A percentile compares a stretch with the other conserved stretches of the same genome.
phyloP scores from a whole-genome alignment of 2,329 filamentous ascomycete genomes.

The Apiospora malaysiana region DNA sequence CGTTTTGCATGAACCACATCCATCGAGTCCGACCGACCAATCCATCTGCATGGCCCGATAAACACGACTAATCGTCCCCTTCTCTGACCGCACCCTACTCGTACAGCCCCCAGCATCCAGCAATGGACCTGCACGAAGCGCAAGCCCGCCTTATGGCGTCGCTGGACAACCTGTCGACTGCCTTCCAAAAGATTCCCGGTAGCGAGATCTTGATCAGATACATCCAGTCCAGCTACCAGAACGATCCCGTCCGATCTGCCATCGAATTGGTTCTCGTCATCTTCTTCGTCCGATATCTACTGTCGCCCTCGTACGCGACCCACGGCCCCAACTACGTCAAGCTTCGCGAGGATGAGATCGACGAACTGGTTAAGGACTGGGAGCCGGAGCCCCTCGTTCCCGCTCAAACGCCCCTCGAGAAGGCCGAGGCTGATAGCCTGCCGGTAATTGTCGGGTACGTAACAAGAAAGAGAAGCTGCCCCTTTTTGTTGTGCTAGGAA shows the following conservation, averaged over 20 bases:
- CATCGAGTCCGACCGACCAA: constrained; percentile 3
- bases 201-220: constrained; percentile 95
- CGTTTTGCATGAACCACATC: background rate
- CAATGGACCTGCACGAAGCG: constrained; percentile 69
- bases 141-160: constrained; percentile 60
- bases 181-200: constrained; percentile 90
- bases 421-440: constrained; percentile 80
- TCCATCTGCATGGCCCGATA: constrained; percentile 8
- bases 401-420: constrained; percentile 75
- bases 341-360: constrained; percentile 93
- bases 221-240: constrained; percentile 96
- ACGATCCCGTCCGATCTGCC: constrained; percentile 91
- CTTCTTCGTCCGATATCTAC: constrained; percentile 92
- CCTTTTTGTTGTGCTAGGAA: background rate
- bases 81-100: background rate
- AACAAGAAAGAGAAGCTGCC: background rate
- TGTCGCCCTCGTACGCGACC: constrained; percentile 91
- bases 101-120: constrained; percentile 1
- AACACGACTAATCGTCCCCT: background rate
- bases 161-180: constrained; percentile 59
- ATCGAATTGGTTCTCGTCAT: constrained; percentile 93
- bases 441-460: constrained; percentile 86
- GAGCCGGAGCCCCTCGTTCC: constrained; percentile 89
- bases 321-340: constrained; percentile 89
- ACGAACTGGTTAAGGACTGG: constrained; percentile 97